Evolutionary conservation across 495 filamentous ascomycete species (phyloP).

Genomic region (Lophiostoma macrostomum): DNA sequence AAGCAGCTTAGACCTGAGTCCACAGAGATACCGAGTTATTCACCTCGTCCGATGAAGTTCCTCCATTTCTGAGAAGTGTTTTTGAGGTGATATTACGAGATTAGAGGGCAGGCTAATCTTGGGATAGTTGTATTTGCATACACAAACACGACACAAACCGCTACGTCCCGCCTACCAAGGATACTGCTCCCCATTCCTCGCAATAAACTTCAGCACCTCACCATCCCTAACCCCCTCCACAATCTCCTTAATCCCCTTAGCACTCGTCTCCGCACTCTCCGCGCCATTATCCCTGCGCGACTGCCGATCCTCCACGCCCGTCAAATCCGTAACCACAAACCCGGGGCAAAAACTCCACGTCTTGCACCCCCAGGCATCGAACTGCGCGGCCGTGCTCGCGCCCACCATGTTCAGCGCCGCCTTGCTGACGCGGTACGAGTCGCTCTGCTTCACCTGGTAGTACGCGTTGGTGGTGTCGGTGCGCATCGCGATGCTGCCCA

Average conservation of each 20-base stretch:
- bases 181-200: slow-evolving; percentile 28
- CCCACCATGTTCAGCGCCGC: slow-evolving; percentile 39
- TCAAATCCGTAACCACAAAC: slow-evolving; percentile 42
- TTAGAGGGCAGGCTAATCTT: not conserved
- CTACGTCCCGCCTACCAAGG: slow-evolving; percentile 11
- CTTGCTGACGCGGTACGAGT: slow-evolving; percentile 36
- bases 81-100: no score
- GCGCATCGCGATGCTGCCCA: slow-evolving; percentile 27
- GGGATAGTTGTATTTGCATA: not conserved
- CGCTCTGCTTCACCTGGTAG: not conserved
- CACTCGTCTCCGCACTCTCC: slow-evolving; percentile 39
- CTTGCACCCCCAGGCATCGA: slow-evolving; percentile 28
- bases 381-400: slow-evolving; percentile 12
- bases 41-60: no score
- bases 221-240: slow-evolving; percentile 40
- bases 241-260: slow-evolving; percentile 39
- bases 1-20: no score
- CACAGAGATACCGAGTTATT: no score
- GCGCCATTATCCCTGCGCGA: slow-evolving; percentile 35
- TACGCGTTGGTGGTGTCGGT: slow-evolving; percentile 4
- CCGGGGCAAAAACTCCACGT: slow-evolving; percentile 37
- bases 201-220: slow-evolving; percentile 39
- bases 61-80: no score
- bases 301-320: slow-evolving; percentile 38
- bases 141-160: not conserved